Conservation (phyloP, 768 basidiomycete species). For the Phallus indusiatus region DNA sequence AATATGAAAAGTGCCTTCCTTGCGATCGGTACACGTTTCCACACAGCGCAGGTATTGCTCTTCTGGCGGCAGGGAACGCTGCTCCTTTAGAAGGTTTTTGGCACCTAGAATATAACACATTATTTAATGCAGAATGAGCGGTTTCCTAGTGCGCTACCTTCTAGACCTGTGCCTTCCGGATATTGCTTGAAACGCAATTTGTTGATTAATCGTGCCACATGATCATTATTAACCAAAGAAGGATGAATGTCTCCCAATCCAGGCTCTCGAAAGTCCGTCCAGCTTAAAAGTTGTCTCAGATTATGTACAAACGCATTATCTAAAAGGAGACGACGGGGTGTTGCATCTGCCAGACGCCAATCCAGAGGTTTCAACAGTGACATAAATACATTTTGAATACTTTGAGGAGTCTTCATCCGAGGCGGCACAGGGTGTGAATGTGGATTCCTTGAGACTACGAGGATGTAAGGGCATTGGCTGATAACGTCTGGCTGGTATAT, state of each 20-base stretch:
- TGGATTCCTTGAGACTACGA: conserved; percentile 12
- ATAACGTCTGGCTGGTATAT: conserved; percentile 11
- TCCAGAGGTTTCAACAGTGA: conserved; percentile 13
- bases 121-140: not conserved
- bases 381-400: conserved; percentile 10
- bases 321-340: conserved; percentile 18
- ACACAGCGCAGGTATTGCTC: conserved; percentile 18
- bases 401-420: conserved; percentile 8
- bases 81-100: conserved; percentile 7
- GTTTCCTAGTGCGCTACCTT: conserved; percentile 12
- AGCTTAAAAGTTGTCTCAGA: conserved; percentile 14
- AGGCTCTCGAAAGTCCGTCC: conserved; percentile 10
- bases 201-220: conserved; percentile 17
- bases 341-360: conserved; percentile 23
- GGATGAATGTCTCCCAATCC: conserved; percentile 14
- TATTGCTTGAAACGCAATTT: conserved; percentile 12
- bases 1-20: conserved; percentile 10
- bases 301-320: conserved; percentile 19
- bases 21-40: conserved; percentile 10
- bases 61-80: conserved; percentile 1
- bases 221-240: conserved; percentile 18
- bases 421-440: conserved; percentile 8
- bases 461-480: conserved; percentile 8
- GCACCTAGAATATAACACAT: conserved; percentile 5
- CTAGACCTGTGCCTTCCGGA: conserved; percentile 19